Evolutionary conservation across 2,329 filamentous ascomycete genomes (phyloP).

Genomic region (Hymenoscyphus fructigenus): DNA sequence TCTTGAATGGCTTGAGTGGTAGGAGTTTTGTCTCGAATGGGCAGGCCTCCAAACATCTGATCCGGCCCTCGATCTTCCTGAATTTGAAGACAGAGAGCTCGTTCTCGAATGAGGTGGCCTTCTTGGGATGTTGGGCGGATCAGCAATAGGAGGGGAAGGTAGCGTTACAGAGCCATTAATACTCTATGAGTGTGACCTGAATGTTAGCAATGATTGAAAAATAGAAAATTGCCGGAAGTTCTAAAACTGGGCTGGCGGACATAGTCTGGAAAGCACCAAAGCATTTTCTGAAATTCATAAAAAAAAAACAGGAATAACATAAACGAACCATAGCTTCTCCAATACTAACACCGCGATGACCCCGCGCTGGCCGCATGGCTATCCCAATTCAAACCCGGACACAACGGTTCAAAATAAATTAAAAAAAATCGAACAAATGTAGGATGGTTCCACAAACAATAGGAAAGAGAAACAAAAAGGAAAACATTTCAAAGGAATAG

Average conservation of each 20-base stretch:
- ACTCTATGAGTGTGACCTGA: not conserved
- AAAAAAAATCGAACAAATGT: not conserved
- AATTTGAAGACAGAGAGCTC: not conserved
- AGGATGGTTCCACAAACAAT: not conserved
- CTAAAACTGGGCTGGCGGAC: not conserved
- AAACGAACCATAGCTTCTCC: slow-evolving; percentile 14
- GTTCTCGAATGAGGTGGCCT: slow-evolving; percentile 6
- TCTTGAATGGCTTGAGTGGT: not conserved
- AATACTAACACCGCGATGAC: slow-evolving; percentile 8
- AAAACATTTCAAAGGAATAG: not conserved
- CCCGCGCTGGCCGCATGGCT: slow-evolving; percentile 5
- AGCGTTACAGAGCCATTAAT: not conserved
- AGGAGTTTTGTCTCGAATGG: slow-evolving; percentile 8
- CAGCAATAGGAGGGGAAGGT: not conserved
- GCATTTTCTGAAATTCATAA: not conserved
- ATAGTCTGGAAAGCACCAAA: not conserved
- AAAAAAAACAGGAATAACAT: not conserved
- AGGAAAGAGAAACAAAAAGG: not conserved
- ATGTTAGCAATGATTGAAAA: not conserved
- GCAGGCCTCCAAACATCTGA: not conserved
- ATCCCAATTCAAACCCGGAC: not conserved
- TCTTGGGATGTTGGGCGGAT: not conserved
- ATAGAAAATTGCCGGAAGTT: not conserved
- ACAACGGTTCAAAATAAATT: not conserved
- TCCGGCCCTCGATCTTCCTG: not conserved